Evolutionary conservation across 805 yeast species (phyloP).

Genomic region (Pichia scutulata): DNA sequence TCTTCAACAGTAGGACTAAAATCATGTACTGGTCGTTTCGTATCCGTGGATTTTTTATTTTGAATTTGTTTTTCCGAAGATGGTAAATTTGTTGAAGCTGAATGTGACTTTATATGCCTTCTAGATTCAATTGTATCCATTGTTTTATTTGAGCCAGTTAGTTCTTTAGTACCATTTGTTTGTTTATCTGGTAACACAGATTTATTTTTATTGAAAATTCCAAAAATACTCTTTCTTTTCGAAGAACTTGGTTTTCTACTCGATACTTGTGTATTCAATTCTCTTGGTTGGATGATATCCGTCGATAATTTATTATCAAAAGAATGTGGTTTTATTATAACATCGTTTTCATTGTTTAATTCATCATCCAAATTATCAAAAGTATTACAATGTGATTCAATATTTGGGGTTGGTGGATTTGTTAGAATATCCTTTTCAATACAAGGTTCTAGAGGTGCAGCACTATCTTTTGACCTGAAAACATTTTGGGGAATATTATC

Average conservation of each 20-base stretch:
- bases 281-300: neutral
- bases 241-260: neutral
- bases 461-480: neutral
- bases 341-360: neutral
- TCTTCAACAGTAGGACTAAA: neutral
- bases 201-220: slow-evolving; percentile 1
- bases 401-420: neutral
- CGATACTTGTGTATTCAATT: neutral
- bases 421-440: neutral
- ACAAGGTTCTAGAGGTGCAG: slow-evolving; percentile 2
- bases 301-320: neutral
- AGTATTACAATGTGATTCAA: neutral
- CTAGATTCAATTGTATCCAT: neutral
- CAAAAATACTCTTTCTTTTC: slow-evolving; percentile 5
- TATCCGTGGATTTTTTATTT: neutral
- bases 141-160: no score
- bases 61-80: neutral
- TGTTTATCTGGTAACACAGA: neutral
- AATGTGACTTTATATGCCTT: neutral
- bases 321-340: neutral
- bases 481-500: neutral
- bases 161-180: neutral
- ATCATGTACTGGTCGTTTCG: neutral
- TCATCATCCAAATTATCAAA: neutral
- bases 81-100: neutral